Conservation (phyloP, 2,329 filamentous ascomycete species). For the Monilinia laxa region DNA sequence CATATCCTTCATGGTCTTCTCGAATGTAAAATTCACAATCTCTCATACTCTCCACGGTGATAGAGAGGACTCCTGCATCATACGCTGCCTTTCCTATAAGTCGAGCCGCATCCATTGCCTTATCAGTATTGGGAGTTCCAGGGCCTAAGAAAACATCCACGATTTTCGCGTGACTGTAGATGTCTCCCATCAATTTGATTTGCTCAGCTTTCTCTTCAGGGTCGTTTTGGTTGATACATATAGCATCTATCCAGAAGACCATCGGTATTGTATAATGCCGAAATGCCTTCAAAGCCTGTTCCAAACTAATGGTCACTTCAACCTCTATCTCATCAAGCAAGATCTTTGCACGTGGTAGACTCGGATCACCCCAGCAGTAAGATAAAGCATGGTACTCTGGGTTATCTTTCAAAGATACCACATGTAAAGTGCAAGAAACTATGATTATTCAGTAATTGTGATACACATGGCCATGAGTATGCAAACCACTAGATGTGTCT, state of each 20-base stretch:
- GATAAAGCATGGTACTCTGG: constrained; percentile 23
- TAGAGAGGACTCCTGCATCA: constrained; percentile 16
- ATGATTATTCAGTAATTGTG: not conserved
- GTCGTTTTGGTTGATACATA: constrained; percentile 29
- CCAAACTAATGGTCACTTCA: constrained; percentile 25
- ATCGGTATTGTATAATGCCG: constrained; percentile 7
- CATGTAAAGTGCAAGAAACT: constrained; percentile 11
- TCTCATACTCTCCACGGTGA: constrained; percentile 10
- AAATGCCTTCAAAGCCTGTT: constrained; percentile 25
- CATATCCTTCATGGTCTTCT: constrained; percentile 4
- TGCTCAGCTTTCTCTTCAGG: constrained; percentile 23
- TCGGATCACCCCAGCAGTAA: constrained; percentile 21
- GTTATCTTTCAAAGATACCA: not conserved
- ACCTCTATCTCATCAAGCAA: constrained; percentile 21
- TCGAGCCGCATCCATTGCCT: constrained; percentile 17
- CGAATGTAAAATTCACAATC: constrained; percentile 9
- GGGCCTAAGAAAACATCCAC: constrained; percentile 25
- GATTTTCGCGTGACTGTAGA: constrained; percentile 22
- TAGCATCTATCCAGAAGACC: constrained; percentile 25
- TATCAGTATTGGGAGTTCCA: constrained; percentile 21
- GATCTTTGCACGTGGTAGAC: constrained; percentile 9
- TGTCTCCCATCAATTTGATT: constrained; percentile 24
- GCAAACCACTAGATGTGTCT: not conserved
- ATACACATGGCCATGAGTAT: not conserved
- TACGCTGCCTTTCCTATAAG: constrained; percentile 19